Conservation (phyloP, 768 basidiomycete species). For the Lactarius vividus region DNA sequence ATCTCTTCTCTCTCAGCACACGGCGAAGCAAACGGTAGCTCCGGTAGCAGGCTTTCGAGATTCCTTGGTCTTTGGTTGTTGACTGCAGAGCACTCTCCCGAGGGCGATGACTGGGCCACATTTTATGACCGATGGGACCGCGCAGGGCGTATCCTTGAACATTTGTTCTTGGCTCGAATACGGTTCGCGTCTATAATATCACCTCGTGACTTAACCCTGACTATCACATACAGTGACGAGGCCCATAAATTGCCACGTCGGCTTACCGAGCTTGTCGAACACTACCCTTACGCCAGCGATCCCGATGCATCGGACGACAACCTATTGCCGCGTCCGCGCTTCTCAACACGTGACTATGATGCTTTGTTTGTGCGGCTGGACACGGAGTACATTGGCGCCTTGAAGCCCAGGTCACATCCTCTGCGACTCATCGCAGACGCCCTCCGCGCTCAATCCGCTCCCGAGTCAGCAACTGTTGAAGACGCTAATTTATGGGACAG, state of each 20-base stretch:
- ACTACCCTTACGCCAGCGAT: conserved; percentile 60
- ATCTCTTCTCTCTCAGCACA: conserved; percentile 71
- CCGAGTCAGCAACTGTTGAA: conserved; percentile 37
- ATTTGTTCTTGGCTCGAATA: conserved; percentile 69
- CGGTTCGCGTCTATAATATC: conserved; percentile 44
- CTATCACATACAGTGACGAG: conserved; percentile 49
- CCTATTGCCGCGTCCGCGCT: conserved; percentile 60
- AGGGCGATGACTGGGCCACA: conserved; percentile 54
- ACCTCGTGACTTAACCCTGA: not conserved
- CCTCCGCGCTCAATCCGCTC: conserved; percentile 41
- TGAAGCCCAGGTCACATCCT: conserved; percentile 48
- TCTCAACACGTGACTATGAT: conserved; percentile 62
- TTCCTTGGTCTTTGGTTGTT: conserved; percentile 74
- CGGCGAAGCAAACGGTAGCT: conserved; percentile 67
- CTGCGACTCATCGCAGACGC: conserved; percentile 62
- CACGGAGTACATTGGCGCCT: conserved; percentile 40
- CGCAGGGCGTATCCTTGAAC: conserved; percentile 69
- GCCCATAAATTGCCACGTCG: conserved; percentile 64
- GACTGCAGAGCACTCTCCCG: conserved; percentile 44
- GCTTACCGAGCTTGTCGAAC: conserved; percentile 63
- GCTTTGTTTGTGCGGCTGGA: conserved; percentile 69
- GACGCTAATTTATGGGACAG: conserved; percentile 51
- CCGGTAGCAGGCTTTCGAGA: conserved; percentile 75
- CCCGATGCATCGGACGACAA: conserved; percentile 37
- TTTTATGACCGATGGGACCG: conserved; percentile 78